Base-by-base conservation (phyloP, 345 rosid genomes). In the Salix arbutifolia region DNA sequence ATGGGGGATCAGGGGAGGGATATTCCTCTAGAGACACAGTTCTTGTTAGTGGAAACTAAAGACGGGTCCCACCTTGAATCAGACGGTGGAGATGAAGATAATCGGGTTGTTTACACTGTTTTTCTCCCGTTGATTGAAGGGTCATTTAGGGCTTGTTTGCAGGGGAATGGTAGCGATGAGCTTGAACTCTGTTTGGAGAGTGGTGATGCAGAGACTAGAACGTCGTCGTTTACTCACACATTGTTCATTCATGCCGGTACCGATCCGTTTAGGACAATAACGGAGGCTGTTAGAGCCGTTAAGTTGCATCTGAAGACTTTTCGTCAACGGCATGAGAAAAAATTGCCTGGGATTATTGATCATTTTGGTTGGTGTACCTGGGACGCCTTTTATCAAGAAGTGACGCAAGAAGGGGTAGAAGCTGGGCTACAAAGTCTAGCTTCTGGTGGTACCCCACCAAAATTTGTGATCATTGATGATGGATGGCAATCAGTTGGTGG, bases 361-460 rank as follows among this genome's bases (percentile, higher is more conserved):
- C 89, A 86, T 44, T 93, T 95, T 70, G 99, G 99, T 0, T 95
- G 99, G 99, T 95, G 99, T 81, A 95, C 99, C 25, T 95, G 99
- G 99, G 99, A 95, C 74, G 99, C 99, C 25, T 95, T 93, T 81
- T 95, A 95, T 82, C 93, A 95, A 58, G 93, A 95, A 11, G 97
- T 95, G 37, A 93, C 93, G 6, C 99, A 91, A 70, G 99, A 93
- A 82, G 97, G 96, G 7, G 99, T 95, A 1, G 97, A 91, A 77
- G 89, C 94, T 6, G 96, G 97, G 23, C 88, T 95, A 2, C 71
- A 82, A 48, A 89, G 90, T 77, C 89, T 95, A 28, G 69, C 85
- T 48, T 82, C 90, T 46, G 97, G 99, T 3, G 96, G 89, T 26
- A 86, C 97, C 3, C 99, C 97, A 11, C 85, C 99, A 12, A 90